phyloP scores from a whole-genome alignment of 495 filamentous ascomycete species.

The Cercophora samala region DNA sequence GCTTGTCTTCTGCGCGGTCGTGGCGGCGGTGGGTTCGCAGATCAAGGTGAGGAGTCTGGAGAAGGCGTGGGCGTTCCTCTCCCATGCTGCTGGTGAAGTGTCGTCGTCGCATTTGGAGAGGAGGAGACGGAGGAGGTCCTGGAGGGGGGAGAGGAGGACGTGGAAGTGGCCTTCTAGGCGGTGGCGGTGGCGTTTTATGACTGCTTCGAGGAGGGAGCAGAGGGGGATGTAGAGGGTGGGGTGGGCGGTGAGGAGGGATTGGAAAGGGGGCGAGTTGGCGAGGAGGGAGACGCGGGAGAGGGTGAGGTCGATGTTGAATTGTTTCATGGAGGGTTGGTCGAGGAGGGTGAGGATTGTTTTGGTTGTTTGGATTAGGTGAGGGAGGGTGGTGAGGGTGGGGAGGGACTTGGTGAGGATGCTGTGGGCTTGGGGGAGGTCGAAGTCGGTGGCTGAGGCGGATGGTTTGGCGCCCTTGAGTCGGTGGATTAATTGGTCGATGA shows the following conservation, averaged over 20 bases:
- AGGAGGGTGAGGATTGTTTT: conserved; percentile 57
- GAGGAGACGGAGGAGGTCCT: conserved; percentile 60
- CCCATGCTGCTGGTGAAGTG: conserved; percentile 18
- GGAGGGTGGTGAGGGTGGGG: background rate
- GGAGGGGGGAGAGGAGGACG: conserved; percentile 60
- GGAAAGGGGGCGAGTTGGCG: conserved; percentile 39
- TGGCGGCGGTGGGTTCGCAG: conserved; percentile 72
- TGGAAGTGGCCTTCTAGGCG: conserved; percentile 59
- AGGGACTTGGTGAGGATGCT: conserved; percentile 27
- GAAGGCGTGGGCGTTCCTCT: conserved; percentile 59
- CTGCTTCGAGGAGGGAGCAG: conserved; percentile 61
- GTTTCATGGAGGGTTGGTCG: conserved; percentile 55
- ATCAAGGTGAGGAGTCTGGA: conserved; percentile 71
- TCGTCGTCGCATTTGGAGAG: conserved; percentile 40
- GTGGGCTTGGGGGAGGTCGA: conserved; percentile 35
- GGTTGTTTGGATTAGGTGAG: conserved; percentile 55
- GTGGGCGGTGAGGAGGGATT: conserved; percentile 5
- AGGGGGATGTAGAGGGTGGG: conserved; percentile 50
- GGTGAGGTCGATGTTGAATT: conserved; percentile 67
- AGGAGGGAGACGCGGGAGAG: conserved; percentile 55
- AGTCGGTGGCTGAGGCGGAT: conserved; percentile 8
- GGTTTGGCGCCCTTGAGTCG: conserved; percentile 23
- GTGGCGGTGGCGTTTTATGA: conserved; percentile 48
- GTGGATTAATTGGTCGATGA: conserved; percentile 29
- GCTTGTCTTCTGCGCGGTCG: conserved; percentile 16